Evolutionary conservation across 164 flowering plant genomes (phyloP), one percentile per base, ranked within the genome.

Genomic region (Vitis riparia): DNA sequence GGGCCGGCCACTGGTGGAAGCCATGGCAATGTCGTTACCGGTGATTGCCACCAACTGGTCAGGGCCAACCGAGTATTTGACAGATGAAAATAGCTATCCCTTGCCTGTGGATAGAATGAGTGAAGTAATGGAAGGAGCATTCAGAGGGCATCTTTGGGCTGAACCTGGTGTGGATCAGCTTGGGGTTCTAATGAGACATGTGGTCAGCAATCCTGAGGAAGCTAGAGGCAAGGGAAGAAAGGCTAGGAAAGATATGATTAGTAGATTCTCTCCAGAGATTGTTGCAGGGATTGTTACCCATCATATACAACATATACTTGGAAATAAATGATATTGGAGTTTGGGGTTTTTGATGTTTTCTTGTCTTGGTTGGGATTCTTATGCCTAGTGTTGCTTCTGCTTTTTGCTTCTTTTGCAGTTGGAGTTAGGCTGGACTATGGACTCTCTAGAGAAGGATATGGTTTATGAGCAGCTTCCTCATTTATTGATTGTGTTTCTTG

Each of bases 41-140:
- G 97, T 89, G 29, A 87, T 91, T 62, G 79, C 85, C 0, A 89
- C 94, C 3, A 91, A 91, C 70, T 91, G 97, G 92, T 91, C 94
- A 1, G 97, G 94, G 4, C 94, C 91, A 1, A 84, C 86, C 0
- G 94, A 91, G 81, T 91, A 77, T 75, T 74, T 89, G 81, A 81
- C 86, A 1, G 81, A 79, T 51, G 84, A 85, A 63, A 91, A 91
- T 67, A 71, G 92, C 69, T 89, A 86, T 65, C 94, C 88, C 1
- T 75, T 89, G 83, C 78, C 79, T 3, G 86, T 87, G 56, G 89
- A 85, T 50, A 69, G 74, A 57, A 82, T 87, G 91, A 83, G 85
- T 74, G 88, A 83, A 74, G 92, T 91, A 8, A 76, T 4, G 51
- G 91, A 89, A 73, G 97, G 90, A 17, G 94, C 97, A 3, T 89